These are phyloP conservation scores for Colletotrichum phormii DNA, from an alignment of 2,329 filamentous ascomycete genomes.

Conservation along the genomic window DNA sequence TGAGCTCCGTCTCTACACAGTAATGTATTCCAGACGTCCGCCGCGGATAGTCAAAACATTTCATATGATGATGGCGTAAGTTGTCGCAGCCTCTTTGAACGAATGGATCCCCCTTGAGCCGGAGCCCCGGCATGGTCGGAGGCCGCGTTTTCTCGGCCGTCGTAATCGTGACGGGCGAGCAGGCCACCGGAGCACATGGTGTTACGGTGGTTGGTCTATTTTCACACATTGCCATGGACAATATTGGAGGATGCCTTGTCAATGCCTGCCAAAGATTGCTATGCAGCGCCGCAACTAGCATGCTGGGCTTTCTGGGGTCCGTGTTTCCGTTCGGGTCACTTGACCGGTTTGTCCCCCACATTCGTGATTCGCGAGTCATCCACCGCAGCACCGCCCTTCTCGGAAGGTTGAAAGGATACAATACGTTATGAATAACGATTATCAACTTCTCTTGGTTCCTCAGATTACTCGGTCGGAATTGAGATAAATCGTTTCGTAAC, in stretches of 20 bases:
- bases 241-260: neutral
- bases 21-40: constrained; percentile 11
- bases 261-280: neutral
- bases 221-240: neutral
- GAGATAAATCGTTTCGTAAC: neutral
- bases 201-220: neutral
- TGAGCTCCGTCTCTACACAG: neutral
- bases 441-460: neutral
- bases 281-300: neutral
- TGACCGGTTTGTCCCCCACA: constrained; percentile 1
- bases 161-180: neutral
- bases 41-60: neutral
- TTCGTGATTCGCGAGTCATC: neutral
- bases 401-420: neutral
- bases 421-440: neutral
- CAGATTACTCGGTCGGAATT: neutral
- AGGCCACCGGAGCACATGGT: neutral
- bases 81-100: neutral
- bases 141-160: neutral
- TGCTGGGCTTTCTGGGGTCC: neutral
- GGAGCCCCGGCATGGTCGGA: constrained; percentile 11
- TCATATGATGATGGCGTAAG: neutral
- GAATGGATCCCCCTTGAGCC: neutral
- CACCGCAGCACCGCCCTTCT: neutral
- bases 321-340: constrained; percentile 19